Base-by-base conservation (phyloP, 108 stramenopile species). In the Fragilaria radians region DNA sequence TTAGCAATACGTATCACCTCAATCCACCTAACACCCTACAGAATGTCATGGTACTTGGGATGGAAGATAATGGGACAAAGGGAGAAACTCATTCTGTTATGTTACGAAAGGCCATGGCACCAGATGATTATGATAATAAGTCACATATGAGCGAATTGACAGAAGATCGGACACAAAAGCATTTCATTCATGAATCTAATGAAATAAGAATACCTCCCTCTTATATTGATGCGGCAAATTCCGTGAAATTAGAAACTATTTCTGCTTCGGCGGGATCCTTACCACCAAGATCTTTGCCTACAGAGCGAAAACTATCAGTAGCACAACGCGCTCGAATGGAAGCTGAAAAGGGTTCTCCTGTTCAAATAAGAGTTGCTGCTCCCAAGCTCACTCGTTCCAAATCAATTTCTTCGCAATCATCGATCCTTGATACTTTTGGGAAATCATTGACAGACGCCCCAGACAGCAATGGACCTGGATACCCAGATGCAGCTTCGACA, bases 121-220 rank as follows among this genome's bases (percentile, higher is more conserved):
- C 36, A 18, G 61, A 75, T 28, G 78, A 81, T 42, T 72, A 78
- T 46, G 89, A 90, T 57, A 54, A 65, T 62, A 82, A 80, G 46
- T 80, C 78, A 23, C 83, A 86, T 36, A 77, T 90, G 62, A 84
- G 82, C 17, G 89, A 90, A 56, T 71, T 90, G 19, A 90, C 89
- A 11, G 89, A 87, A 66, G 89, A 90, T 61, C 59, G 89, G 51
- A 90, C 89, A 21, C 89, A 90, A 61, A 68, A 73, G 22, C 89
- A 86, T 49, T n/a, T n/a, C n/a, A n/a, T n/a, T n/a, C 65, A 73
- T 56, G 72, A 71, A 5, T 77, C 62, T 45, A 52, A 69, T 3
- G 28, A 65, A 62, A 62, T 63, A 50, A 9, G 49, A 14, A 9
- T 21, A 5, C 49, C 14, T n/a, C 49, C 14, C 18, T 18, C 3